phyloP scores from a whole-genome alignment of 2,329 filamentous ascomycete species.

The Berkeleyomyces rouxiae region DNA sequence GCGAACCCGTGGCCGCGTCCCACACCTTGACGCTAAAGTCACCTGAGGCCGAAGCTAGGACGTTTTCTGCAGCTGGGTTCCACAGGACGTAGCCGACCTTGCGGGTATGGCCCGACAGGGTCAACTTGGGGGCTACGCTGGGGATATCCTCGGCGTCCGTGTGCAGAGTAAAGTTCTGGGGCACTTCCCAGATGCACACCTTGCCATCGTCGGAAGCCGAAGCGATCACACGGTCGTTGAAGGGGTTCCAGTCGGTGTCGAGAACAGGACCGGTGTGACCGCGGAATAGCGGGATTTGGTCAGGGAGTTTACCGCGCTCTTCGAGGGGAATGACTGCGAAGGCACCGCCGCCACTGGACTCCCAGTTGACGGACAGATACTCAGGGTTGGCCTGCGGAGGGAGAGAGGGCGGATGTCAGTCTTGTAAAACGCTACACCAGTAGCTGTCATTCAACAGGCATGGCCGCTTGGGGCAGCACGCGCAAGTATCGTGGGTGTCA shows the following conservation, averaged over 20 bases:
- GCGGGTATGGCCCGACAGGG: slow-evolving; percentile 76
- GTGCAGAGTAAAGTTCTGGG: slow-evolving; percentile 68
- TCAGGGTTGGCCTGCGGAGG: slow-evolving; percentile 67
- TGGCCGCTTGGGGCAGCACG: too few species aligned
- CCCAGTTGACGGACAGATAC: slow-evolving; percentile 97
- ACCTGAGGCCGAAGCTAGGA: slow-evolving; percentile 86
- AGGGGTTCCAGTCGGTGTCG: slow-evolving; percentile 97
- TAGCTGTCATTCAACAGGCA: too few species aligned
- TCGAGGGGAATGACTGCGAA: slow-evolving; percentile 88
- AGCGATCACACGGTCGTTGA: slow-evolving; percentile 83
- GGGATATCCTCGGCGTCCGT: slow-evolving; percentile 70
- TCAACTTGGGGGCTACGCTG: slow-evolving; percentile 66
- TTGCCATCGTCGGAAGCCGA: slow-evolving; percentile 95
- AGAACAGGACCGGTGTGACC: slow-evolving; percentile 91
- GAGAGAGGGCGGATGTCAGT: neutral
- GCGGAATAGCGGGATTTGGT: slow-evolving; percentile 85
- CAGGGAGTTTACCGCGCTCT: slow-evolving; percentile 79
- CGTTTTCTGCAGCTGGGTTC: slow-evolving; percentile 89
- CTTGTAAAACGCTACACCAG: neutral
- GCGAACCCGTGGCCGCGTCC: slow-evolving; percentile 69
- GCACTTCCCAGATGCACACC: slow-evolving; percentile 92
- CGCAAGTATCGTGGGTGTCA: too few species aligned
- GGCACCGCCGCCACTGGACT: slow-evolving; percentile 84
- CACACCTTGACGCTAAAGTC: slow-evolving; percentile 92
- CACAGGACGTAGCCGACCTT: slow-evolving; percentile 97